These are phyloP conservation scores for Alternaria viburni DNA, from an alignment of 2,329 filamentous ascomycete genomes.

Conservation along the genomic window DNA sequence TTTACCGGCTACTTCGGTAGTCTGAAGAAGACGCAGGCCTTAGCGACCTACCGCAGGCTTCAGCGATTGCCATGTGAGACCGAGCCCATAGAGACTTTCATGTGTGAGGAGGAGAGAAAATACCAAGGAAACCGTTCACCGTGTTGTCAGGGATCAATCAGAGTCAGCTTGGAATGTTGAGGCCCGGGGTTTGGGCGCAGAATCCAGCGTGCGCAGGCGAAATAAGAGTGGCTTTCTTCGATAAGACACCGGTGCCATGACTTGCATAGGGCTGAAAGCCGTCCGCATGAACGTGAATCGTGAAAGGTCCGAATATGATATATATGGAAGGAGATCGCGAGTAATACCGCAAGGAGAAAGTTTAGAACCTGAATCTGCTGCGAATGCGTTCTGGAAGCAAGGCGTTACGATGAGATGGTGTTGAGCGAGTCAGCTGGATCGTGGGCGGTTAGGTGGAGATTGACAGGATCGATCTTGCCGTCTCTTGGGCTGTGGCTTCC, in stretches of 20 bases:
- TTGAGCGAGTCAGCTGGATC: neutral
- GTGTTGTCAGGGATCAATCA: neutral
- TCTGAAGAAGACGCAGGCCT: neutral
- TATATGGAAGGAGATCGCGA: neutral
- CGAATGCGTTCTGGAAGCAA: neutral
- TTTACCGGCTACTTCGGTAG: constrained; percentile 10
- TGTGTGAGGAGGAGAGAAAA: neutral
- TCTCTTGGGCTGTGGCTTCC: neutral
- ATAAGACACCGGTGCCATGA: neutral
- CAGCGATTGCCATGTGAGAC: neutral
- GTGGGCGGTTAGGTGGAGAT: neutral
- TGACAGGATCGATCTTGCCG: neutral
- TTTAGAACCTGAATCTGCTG: neutral
- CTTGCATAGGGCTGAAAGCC: constrained; percentile 1
- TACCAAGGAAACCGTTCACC: neutral
- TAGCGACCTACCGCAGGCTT: neutral
- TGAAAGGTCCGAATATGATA: neutral
- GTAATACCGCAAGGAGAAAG: neutral
- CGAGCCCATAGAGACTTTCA: neutral
- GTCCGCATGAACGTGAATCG: neutral
- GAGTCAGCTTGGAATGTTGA: neutral
- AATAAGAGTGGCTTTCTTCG: neutral
- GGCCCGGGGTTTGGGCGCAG: neutral
- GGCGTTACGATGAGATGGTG: neutral
- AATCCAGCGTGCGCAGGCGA: neutral